Evolutionary conservation across 768 basidiomycete genomes (phyloP), one percentile per base, ranked within the genome.

Genomic region (Amanita subjunquillea): DNA sequence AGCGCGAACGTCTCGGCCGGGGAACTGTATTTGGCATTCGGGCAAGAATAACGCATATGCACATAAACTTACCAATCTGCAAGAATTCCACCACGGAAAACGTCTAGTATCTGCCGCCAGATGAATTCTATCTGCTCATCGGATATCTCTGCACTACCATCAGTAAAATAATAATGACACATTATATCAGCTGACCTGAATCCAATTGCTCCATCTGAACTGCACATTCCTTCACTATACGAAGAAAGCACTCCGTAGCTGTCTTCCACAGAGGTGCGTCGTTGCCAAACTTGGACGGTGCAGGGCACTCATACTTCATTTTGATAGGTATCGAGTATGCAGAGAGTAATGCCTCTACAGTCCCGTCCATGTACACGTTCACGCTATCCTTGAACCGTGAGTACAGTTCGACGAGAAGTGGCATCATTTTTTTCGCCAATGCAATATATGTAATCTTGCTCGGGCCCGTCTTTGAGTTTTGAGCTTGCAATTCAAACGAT

Each of bases 251-350:
- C 12, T 74, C 78, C 2, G 87, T 91, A n/a, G 92, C 94, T 0
- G 91, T 93, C 69, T 93, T 94, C 95, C 95, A 98, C 2, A 99
- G 69, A 0, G 94, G 92, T 20, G 67, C 69, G 60, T 94, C 95
- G 50, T 89, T 85, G 2, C 90, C 91, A 62, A 82, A 91, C 62
- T 85, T 92, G 38, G 87, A 91, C 0, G 95, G 79, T 0, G 87
- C 70, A 0, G 95, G 94, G 64, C 94, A 96, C 34, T 95, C 91
- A 57, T 97, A 95, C 67, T 94, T 94, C 57, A 98, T 71, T 62
- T 93, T 92, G 63, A 97, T 82, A 2, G 95, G 93, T 32, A 95
- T 85, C 3, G 88, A 80, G 59, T 89, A 93, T 0, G 92, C 91
- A 23, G 85, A 80, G 27, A 94, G 64, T 20, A 95, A 70, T n/a